These are phyloP conservation scores for Cladosporium halotolerans DNA, from an alignment of 2,329 filamentous ascomycete species.

Conservation along the genomic window DNA sequence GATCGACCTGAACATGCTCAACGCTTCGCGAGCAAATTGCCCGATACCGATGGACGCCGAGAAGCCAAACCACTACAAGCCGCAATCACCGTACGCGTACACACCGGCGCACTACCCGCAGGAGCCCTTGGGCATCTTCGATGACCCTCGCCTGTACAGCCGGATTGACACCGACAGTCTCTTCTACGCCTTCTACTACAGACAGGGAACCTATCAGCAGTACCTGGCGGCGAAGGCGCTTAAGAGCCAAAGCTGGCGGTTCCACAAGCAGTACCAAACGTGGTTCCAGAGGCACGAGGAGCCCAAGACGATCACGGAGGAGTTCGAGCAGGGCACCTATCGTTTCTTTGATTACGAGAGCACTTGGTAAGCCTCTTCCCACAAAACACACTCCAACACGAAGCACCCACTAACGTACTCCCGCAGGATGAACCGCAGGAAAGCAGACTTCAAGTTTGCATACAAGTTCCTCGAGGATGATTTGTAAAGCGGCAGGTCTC, in stretches of 20 bases:
- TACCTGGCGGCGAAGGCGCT: slow-evolving; percentile 93
- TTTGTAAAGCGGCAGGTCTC: slow-evolving; percentile 42
- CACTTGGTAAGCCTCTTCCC: slow-evolving; percentile 66
- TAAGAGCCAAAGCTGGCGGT: slow-evolving; percentile 97
- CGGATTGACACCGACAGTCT: slow-evolving; percentile 92
- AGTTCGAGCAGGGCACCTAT: slow-evolving; percentile 98
- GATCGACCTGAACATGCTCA: slow-evolving; percentile 65
- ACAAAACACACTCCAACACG: neutral
- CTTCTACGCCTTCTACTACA: slow-evolving; percentile 99
- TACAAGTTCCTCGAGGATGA: slow-evolving; percentile 98
- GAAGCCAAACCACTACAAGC: slow-evolving; percentile 75
- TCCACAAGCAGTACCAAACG: slow-evolving; percentile 99
- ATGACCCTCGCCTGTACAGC: slow-evolving; percentile 80
- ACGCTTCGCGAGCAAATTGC: slow-evolving; percentile 64
- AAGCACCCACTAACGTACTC: neutral
- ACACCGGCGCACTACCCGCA: slow-evolving; percentile 82
- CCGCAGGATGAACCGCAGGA: slow-evolving; percentile 91
- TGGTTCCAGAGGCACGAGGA: slow-evolving; percentile 99
- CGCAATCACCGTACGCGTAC: slow-evolving; percentile 67
- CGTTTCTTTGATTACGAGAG: slow-evolving; percentile 99
- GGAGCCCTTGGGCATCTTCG: slow-evolving; percentile 84
- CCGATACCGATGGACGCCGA: slow-evolving; percentile 76
- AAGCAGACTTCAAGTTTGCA: slow-evolving; percentile 96
- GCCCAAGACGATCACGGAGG: slow-evolving; percentile 96
- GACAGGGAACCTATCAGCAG: slow-evolving; percentile 91